Evolutionary conservation across 805 yeast species (phyloP).

Genomic region (Saccharomycopsis malanga): DNA sequence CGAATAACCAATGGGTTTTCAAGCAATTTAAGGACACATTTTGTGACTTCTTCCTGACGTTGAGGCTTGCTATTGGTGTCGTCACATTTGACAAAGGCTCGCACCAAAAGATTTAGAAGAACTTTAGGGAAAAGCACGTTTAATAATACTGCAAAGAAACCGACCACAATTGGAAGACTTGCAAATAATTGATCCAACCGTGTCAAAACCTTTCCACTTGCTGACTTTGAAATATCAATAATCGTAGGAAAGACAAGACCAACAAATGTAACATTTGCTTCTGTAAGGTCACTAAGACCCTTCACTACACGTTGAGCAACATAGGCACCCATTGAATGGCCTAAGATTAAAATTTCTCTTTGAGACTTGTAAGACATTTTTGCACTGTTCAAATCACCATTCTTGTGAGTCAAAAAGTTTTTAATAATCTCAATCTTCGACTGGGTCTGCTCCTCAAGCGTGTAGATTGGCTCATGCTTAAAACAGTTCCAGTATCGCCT

Average conservation of each 20-base stretch:
- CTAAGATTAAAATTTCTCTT: constrained; percentile 42
- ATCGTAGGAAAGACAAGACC: constrained; percentile 71
- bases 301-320: constrained; percentile 47
- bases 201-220: constrained; percentile 33
- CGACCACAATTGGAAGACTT: constrained; percentile 28
- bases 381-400: constrained; percentile 17
- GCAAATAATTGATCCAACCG: constrained; percentile 25
- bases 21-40: constrained; percentile 38
- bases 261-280: constrained; percentile 31
- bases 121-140: constrained; percentile 4
- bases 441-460: constrained; percentile 47
- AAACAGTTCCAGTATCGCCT: neutral
- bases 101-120: constrained; percentile 1
- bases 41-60: constrained; percentile 24
- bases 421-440: constrained; percentile 51
- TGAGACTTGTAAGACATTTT: constrained; percentile 12
- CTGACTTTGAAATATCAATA: constrained; percentile 46
- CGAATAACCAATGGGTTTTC: constrained; percentile 37
- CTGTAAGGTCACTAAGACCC: neutral
- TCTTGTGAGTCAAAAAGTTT: constrained; percentile 26
- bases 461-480: constrained; percentile 26
- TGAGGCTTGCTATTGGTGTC: neutral
- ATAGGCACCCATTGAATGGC: constrained; percentile 72
- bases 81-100: neutral
- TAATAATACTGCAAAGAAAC: constrained; percentile 26